phyloP scores from a whole-genome alignment of 2,329 filamentous ascomycete genomes.

The Clathrospora elynae region DNA sequence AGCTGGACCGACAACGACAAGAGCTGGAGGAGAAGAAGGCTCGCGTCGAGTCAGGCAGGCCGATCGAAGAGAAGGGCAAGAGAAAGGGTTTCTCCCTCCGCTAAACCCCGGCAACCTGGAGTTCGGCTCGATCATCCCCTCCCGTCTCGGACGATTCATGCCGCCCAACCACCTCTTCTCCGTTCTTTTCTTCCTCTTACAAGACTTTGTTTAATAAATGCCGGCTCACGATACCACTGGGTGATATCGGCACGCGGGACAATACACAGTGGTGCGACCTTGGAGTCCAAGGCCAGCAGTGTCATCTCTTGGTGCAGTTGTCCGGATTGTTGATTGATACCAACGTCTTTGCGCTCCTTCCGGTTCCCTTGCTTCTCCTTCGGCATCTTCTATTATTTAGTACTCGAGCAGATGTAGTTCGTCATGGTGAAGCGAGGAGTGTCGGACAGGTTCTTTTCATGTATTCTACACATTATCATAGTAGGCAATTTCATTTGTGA shows the following conservation, averaged over 20 bases:
- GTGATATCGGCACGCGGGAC: conserved; percentile 47
- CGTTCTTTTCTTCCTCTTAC: conserved; percentile 47
- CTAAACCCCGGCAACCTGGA: conserved; percentile 55
- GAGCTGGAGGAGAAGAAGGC: conserved; percentile 99
- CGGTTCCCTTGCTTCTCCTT: conserved; percentile 40
- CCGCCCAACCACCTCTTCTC: conserved; percentile 40
- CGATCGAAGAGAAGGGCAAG: conserved; percentile 97
- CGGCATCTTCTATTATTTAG: conserved; percentile 47
- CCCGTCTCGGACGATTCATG: conserved; percentile 29
- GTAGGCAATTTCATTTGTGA: conserved; percentile 50
- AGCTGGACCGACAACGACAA: conserved; percentile 89
- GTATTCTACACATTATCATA: conserved; percentile 51
- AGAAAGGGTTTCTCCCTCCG: conserved; percentile 99
- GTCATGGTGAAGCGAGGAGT: conserved; percentile 39
- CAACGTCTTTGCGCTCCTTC: conserved; percentile 52
- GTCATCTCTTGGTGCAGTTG: conserved; percentile 45
- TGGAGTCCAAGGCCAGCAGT: conserved; percentile 39
- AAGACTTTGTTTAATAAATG: conserved; percentile 50
- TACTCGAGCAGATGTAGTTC: conserved; percentile 43
- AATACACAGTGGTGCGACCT: conserved; percentile 44
- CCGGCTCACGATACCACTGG: conserved; percentile 49
- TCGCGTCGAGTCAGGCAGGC: conserved; percentile 91
- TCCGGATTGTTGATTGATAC: conserved; percentile 52
- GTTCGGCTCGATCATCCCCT: conserved; percentile 16
- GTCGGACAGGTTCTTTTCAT: conserved; percentile 44